Base-by-base conservation (phyloP, 768 basidiomycete genomes). In the Naganishia randhawae region DNA sequence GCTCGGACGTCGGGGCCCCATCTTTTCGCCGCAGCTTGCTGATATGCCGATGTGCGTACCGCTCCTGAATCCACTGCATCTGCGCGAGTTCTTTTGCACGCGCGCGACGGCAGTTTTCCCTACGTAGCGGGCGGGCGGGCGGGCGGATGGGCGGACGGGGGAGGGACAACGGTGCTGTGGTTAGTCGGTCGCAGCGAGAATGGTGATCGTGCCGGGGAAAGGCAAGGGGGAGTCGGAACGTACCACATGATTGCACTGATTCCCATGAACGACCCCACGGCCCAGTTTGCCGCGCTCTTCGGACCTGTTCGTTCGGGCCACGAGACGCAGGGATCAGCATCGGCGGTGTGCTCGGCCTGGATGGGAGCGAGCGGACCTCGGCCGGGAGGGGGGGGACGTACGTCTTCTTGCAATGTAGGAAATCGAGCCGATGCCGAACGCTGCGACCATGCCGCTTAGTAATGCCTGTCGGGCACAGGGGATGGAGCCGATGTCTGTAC, bases 1-100 rank as follows among this genome's bases (percentile, higher is more conserved):
- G 33, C 32, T 55, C n/a, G 16, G 57, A 41, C 39, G 57, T 41
- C 57, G 31, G 22, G 37, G 22, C 41, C 31, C 66, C 66, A 50
- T 72, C 62, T 66, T 67, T 71, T 32, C 70, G 57, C 64, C 75
- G 74, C 42, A 79, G 64, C n/a, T 72, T 75, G 17, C 74, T 76
- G 63, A 77, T 71, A 67, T 79, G 78, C 68, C 77, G 72, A 74
- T 78, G 75, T 14, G 78, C 72, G 62, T 75, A 79, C 22, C 71
- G 63, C 55, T 79, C 77, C 50, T 77, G 74, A 53, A 79, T 77
- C 31, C 65, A 63, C n/a, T 71, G 66, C 77, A 79, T 78, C 52
- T 74, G 71, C 14, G 71, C 63, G 7, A 78, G 57, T 55, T 78
- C 74, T 63, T 74, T 73, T 27, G 71, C 68, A 50, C 78, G 73